A percentile compares a stretch with the other conserved stretches of the same genome.
Evolutionary conservation across 2,329 filamentous ascomycete species (phyloP).

Genomic region (Capronia coronata): DNA sequence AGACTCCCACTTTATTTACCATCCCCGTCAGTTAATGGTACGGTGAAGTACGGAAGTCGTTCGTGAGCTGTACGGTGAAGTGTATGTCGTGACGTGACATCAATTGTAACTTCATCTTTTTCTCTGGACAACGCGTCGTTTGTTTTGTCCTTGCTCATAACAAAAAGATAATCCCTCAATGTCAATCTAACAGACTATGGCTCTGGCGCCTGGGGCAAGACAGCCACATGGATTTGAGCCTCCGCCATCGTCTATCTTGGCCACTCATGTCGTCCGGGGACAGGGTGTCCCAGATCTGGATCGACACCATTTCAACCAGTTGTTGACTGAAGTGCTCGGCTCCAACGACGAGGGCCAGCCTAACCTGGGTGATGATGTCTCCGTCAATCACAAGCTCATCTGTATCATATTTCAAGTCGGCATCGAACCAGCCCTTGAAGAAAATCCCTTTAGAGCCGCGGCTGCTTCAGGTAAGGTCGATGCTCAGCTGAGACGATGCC

Average conservation of each 20-base stretch:
- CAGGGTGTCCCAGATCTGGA: constrained; percentile 58
- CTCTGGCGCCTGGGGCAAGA: constrained; percentile 16
- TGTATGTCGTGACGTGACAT: not conserved
- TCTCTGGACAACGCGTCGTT: constrained; percentile 8
- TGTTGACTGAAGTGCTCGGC: constrained; percentile 59
- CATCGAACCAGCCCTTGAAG: constrained; percentile 53
- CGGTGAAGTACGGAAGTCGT: not conserved
- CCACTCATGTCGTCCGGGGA: constrained; percentile 71
- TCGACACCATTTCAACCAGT: constrained; percentile 66
- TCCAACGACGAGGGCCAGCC: constrained; percentile 40
- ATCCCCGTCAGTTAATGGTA: not conserved
- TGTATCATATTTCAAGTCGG: constrained; percentile 72
- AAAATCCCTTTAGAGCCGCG: constrained; percentile 60
- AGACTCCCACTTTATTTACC: no score
- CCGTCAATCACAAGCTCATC: constrained; percentile 77
- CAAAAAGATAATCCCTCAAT: no score
- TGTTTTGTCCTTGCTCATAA: not conserved
- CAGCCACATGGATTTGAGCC: constrained; percentile 28
- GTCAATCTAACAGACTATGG: no score
- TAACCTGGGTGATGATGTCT: constrained; percentile 57
- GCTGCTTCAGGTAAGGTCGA: constrained; percentile 41
- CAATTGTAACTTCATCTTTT: constrained; percentile 1
- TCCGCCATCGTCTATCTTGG: constrained; percentile 70
- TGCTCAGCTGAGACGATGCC: constrained; percentile 54
- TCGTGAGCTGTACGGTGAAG: constrained; percentile 5